Evolutionary conservation across 768 basidiomycete species (phyloP).

Genomic region (Xerocomus brunneocitrinus): DNA sequence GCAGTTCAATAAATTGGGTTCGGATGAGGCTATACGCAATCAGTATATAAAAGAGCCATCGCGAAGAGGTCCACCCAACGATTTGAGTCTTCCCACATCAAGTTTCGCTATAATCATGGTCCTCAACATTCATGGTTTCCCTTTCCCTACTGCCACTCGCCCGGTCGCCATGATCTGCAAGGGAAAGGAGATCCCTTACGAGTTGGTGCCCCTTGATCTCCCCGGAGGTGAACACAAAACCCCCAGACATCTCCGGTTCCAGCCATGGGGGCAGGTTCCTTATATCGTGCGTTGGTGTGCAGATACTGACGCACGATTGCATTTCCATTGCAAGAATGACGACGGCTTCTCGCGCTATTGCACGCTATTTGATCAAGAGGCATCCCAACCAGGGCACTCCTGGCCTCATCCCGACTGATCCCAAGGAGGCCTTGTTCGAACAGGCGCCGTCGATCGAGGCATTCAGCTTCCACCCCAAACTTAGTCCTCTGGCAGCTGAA

Average conservation of each 20-base stretch:
- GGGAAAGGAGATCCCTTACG: constrained; percentile 56
- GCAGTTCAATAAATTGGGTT: not conserved
- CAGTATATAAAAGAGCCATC: not conserved
- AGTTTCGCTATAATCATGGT: constrained; percentile 24
- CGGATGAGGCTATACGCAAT: not conserved
- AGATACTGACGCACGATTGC: not conserved
- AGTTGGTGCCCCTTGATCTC: constrained; percentile 43
- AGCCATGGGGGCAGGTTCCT: constrained; percentile 58
- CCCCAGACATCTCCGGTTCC: constrained; percentile 38
- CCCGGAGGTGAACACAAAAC: constrained; percentile 43
- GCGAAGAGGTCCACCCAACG: not conserved
- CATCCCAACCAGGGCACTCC: constrained; percentile 46
- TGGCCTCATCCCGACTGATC: constrained; percentile 44
- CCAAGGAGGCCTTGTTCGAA: constrained; percentile 30
- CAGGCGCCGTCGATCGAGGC: constrained; percentile 43
- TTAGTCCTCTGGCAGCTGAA: constrained; percentile 40
- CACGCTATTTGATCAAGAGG: constrained; percentile 54
- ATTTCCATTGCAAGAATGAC: constrained; percentile 38
- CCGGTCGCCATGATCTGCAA: constrained; percentile 48
- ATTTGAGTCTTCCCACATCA: not conserved
- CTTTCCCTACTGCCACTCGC: constrained; percentile 44
- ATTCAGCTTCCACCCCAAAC: constrained; percentile 45
- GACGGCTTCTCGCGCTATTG: constrained; percentile 61
- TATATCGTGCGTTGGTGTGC: constrained; percentile 31
- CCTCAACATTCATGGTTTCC: constrained; percentile 33